These are phyloP conservation scores for Coemansia erecta DNA, from an alignment of 192 early-diverging fungal genomes.

Conservation along the genomic window DNA sequence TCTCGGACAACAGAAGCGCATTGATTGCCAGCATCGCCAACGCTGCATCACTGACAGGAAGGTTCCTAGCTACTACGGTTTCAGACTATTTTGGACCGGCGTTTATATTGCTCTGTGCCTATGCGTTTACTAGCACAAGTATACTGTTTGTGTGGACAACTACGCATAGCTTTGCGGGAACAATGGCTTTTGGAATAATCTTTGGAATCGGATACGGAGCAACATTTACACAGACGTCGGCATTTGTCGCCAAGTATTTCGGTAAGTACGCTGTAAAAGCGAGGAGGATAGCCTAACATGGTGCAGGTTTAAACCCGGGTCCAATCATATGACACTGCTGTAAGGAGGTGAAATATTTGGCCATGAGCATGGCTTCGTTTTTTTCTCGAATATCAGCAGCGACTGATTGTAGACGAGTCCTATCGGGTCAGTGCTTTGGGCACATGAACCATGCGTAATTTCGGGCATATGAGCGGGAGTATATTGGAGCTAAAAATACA, in stretches of 20 bases:
- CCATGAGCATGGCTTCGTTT: too few relatives aligned
- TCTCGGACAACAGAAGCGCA: constrained; percentile 30
- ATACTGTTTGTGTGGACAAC: constrained; percentile 44
- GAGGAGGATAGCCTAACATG: not conserved
- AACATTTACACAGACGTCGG: constrained; percentile 50
- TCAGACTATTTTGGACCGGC: constrained; percentile 46
- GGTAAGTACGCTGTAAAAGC: constrained; percentile 25
- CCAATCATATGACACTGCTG: too few relatives aligned
- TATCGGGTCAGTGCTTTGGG: not conserved
- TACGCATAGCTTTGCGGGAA: constrained; percentile 35
- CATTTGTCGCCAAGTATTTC: constrained; percentile 47
- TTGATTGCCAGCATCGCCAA: constrained; percentile 45
- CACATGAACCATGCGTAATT: not conserved
- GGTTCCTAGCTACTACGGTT: constrained; percentile 20
- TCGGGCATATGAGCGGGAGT: too few relatives aligned
- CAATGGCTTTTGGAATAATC: constrained; percentile 52
- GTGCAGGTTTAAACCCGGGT: too few relatives aligned
- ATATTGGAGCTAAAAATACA: not conserved
- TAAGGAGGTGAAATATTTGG: too few relatives aligned
- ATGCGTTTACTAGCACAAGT: constrained; percentile 25
- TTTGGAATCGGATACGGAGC: constrained; percentile 53
- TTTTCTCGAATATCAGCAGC: too few relatives aligned
- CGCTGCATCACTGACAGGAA: constrained; percentile 37
- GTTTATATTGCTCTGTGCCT: constrained; percentile 27
- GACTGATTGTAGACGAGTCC: too few relatives aligned